Base-by-base conservation (phyloP, 169 alveolate species). In the Cryptosporidium viatorum region DNA sequence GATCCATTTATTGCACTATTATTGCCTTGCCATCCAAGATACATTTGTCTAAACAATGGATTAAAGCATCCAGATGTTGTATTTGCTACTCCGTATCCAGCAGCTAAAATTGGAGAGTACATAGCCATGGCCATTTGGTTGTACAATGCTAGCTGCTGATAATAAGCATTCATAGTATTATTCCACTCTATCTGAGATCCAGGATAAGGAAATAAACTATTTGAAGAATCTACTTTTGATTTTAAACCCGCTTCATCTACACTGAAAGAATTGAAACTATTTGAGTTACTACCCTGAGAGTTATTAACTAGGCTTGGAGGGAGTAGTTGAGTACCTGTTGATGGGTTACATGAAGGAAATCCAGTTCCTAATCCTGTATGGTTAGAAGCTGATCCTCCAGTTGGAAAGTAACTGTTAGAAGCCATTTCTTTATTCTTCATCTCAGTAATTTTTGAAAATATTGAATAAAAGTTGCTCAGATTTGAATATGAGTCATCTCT, bases 241-340 rank as follows among this genome's bases (percentile, higher is more conserved):
- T 65, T 65, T 31, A 37, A 65, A n/a, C 52, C 9, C 31, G 39
- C 71, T 65, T 37, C 71, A 31, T 65, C 48, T 10, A 65, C 23
- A 29, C 71, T 29, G 23, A 65, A 33, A 4, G 71, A 31, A 50
- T 43, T 31, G 8, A 71, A 50, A 29, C 69, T 26, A 39, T 37
- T 73, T 2, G 58, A 23, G 51, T 26, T 59, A 37, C 8, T 26
- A 51, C 45, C 26, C 16, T 73, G 68, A 37, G 71, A 31, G 70
- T 73, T 73, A 59, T 73, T 80, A 10, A 62, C 59, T 45, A 62
- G n/a, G 43, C 89, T 80, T 21, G 89, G 89, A 23, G 89, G 89
- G 7, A 80, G 89, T 18, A 80, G 68, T 10, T 80, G 73, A 37
- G 71, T n/a, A n/a, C 71, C 71, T 37, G 71, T 23, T 37, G 12